These are phyloP conservation scores for Fusarium stilboides DNA, from an alignment of 2,329 filamentous ascomycete species.

Conservation along the genomic window DNA sequence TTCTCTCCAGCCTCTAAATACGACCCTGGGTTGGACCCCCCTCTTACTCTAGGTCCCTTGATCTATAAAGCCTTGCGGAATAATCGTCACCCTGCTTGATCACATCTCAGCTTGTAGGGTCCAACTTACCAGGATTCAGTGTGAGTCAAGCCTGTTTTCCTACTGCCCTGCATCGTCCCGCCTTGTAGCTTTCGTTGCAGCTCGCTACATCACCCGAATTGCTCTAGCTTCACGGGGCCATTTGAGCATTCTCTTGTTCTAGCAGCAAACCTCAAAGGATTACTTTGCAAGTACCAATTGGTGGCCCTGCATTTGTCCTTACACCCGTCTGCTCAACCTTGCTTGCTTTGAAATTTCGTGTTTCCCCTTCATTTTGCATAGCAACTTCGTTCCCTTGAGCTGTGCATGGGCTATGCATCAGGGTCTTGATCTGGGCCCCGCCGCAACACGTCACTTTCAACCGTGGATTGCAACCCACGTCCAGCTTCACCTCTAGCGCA, in stretches of 20 bases:
- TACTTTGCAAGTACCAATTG: slow-evolving; percentile 1
- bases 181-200: slow-evolving; percentile 5
- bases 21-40: slow-evolving; percentile 20
- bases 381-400: slow-evolving; percentile 24
- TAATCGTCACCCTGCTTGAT: slow-evolving; percentile 29
- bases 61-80: slow-evolving; percentile 28
- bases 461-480: slow-evolving; percentile 48
- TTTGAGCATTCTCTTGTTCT: slow-evolving; percentile 9
- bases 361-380: slow-evolving; percentile 15
- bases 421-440: slow-evolving; percentile 46
- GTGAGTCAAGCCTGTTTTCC: slow-evolving; percentile 38
- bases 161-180: slow-evolving; percentile 15
- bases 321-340: neutral
- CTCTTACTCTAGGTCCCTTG: slow-evolving; percentile 5
- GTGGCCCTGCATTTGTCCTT: neutral
- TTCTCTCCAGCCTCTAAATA: slow-evolving; percentile 1
- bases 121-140: slow-evolving; percentile 31
- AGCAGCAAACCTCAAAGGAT: neutral
- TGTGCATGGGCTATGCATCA: slow-evolving; percentile 35
- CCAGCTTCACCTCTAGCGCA: slow-evolving; percentile 45
- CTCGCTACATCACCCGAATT: slow-evolving; percentile 12
- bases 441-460: slow-evolving; percentile 51
- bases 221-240: slow-evolving; percentile 4
- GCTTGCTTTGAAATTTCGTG: slow-evolving; percentile 4
- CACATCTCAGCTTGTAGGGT: slow-evolving; percentile 36